Conservation (phyloP, 805 yeast species). For the Cyberlindnera sargentensis region DNA sequence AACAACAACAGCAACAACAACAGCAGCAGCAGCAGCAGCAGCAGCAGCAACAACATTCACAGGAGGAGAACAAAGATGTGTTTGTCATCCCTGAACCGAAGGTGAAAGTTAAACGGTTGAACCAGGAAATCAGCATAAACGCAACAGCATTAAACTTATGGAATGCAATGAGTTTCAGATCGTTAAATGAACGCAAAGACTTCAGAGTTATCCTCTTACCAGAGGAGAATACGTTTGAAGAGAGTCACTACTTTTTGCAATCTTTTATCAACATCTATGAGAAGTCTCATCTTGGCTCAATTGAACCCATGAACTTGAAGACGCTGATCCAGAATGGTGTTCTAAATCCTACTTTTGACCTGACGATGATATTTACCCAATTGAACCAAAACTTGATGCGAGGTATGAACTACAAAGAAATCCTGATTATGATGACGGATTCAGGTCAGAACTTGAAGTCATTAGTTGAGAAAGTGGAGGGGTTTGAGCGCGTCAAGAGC, state of each 20-base stretch:
- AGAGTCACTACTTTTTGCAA: slow-evolving; percentile 31
- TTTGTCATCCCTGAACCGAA: slow-evolving; percentile 31
- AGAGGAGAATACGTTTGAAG: slow-evolving; percentile 24
- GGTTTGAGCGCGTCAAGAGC: slow-evolving; percentile 41
- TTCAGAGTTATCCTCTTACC: slow-evolving; percentile 45
- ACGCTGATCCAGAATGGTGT: slow-evolving; percentile 17
- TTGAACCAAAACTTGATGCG: slow-evolving; percentile 3
- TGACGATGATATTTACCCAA: slow-evolving; percentile 1
- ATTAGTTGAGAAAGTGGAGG: slow-evolving; percentile 37
- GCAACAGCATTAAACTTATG: slow-evolving; percentile 44
- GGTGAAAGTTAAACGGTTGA: slow-evolving; percentile 29
- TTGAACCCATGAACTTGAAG: slow-evolving; percentile 26
- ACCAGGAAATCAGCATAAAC: slow-evolving; percentile 37
- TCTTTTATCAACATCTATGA: slow-evolving; percentile 37
- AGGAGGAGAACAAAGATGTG: slow-evolving; percentile 9
- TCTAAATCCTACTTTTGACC: slow-evolving; percentile 1
- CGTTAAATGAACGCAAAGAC: slow-evolving; percentile 42
- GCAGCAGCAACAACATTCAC: no score
- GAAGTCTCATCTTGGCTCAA: slow-evolving; percentile 41
- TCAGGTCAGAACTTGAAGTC: slow-evolving; percentile 29
- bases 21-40: no score
- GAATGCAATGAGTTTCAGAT: slow-evolving; percentile 52
- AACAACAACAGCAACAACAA: no score
- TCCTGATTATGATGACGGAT: slow-evolving; percentile 16
- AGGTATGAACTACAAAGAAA: slow-evolving; percentile 7